Evolutionary conservation across 148 eudicot genomes (phyloP).

Genomic region (Rhododendron mucronatum): DNA sequence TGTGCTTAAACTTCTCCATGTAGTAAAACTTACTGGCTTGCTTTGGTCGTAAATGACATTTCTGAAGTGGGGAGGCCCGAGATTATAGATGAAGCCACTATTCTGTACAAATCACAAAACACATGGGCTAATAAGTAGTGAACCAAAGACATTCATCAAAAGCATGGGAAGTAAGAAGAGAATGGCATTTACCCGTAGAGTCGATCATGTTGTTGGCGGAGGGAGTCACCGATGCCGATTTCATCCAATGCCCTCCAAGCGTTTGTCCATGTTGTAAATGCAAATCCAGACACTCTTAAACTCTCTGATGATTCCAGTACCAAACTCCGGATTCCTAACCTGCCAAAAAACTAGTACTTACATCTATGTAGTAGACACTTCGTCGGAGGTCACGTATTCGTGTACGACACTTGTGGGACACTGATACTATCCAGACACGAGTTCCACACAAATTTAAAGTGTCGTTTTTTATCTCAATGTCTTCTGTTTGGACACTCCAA

Average conservation of each 20-base stretch:
- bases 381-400: too few relatives aligned
- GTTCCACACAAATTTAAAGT: too few relatives aligned
- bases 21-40: constrained; percentile 20
- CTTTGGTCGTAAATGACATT: constrained; percentile 29
- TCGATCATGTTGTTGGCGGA: constrained; percentile 28
- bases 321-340: constrained; percentile 47
- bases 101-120: constrained; percentile 14
- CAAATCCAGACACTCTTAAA: constrained; percentile 45
- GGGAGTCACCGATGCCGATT: constrained; percentile 33
- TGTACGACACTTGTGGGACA: too few relatives aligned
- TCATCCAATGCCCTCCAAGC: constrained; percentile 60
- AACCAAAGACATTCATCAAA: neutral
- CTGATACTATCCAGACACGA: too few relatives aligned
- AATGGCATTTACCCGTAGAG: constrained; percentile 23
- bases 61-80: constrained; percentile 31
- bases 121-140: neutral
- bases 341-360: neutral
- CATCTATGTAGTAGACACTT: too few relatives aligned
- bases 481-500: too few relatives aligned
- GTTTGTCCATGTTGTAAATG: constrained; percentile 47
- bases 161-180: neutral
- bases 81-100: constrained; percentile 18
- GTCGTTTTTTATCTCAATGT: too few relatives aligned
- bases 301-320: constrained; percentile 57
- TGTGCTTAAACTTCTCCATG: neutral